Evolutionary conservation across 352 stramenopile species (phyloP).

Genomic region (Phytophthora europaea): DNA sequence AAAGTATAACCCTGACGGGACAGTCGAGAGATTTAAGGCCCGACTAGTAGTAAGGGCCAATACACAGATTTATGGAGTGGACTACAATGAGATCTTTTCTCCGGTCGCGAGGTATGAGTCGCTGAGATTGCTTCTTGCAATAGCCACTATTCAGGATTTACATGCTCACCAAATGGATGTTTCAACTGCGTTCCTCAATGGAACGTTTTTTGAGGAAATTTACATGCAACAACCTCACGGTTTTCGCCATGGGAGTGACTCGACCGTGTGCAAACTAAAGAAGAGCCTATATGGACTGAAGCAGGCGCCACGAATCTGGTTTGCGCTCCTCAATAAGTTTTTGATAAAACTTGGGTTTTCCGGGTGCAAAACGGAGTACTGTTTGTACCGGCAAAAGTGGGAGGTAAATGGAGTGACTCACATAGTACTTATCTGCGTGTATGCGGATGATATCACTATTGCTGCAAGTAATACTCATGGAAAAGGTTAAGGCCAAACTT

Average conservation of each 20-base stretch:
- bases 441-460: neutral
- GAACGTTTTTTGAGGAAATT: neutral
- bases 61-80: neutral
- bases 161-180: neutral
- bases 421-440: neutral
- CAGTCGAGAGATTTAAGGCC: neutral
- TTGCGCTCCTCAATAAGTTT: slow-evolving; percentile 5
- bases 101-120: slow-evolving; percentile 2
- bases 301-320: neutral
- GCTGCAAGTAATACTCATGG: slow-evolving; percentile 4
- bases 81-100: neutral
- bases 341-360: slow-evolving; percentile 10
- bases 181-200: neutral
- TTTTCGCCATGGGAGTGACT: neutral
- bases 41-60: neutral
- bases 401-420: neutral
- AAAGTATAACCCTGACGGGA: neutral
- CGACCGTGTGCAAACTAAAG: neutral
- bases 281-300: neutral
- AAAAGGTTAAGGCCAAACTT: slow-evolving; percentile 14
- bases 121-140: neutral
- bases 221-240: neutral
- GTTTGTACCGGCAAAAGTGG: slow-evolving; percentile 7
- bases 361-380: slow-evolving; percentile 13
- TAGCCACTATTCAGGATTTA: slow-evolving; percentile 4